Base-by-base conservation (phyloP, 331 rosid species). In the Arachis monticola region DNA sequence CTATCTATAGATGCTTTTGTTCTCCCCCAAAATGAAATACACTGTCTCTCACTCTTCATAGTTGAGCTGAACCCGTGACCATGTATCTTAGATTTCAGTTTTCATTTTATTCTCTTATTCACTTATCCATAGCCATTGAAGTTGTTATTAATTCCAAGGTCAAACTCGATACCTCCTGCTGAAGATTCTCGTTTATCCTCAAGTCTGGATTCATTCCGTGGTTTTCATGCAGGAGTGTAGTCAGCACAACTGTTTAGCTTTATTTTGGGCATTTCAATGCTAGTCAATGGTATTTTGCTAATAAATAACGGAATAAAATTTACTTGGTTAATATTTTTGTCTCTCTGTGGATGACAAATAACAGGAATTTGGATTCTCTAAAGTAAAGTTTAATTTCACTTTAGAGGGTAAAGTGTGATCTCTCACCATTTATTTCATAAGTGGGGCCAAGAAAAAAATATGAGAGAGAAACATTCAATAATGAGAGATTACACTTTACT, bases 81-180 rank as follows among this genome's bases (percentile, higher is more conserved):
- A 6, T 14, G 31, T 55, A 13, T 55, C 60, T n/a, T 55, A 13
- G 32, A 55, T 55, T 5, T 14, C 60, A 55, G 3, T 35, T 35
- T 2, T 55, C 60, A 55, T 3, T 55, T 27, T 55, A 55, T 55
- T 9, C 61, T 6, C 47, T 22, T 55, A 55, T 55, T 9, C 61
- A 17, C 48, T 5, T 44, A 44, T 44, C 48, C 35, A 6, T 56
- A 56, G 38, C 11, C 61, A 17, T 22, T 22, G 61, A 17, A 9
- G 8, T 56, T 2, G 35, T 17, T 10, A 17, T 56, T 22, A 56
- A 56, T 56, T 53, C 82, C 82, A 8, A 22, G 81, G 2, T 12
- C 9, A 48, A 48, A 2, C 85, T 85, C 2, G 9, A 78, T 75
- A 82, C 88, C 76, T 82, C 84, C 9, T 5, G 48, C 48, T 1